These are phyloP conservation scores for Magnolia sinica DNA, from an alignment of 164 flowering plant genomes.

Conservation along the genomic window DNA sequence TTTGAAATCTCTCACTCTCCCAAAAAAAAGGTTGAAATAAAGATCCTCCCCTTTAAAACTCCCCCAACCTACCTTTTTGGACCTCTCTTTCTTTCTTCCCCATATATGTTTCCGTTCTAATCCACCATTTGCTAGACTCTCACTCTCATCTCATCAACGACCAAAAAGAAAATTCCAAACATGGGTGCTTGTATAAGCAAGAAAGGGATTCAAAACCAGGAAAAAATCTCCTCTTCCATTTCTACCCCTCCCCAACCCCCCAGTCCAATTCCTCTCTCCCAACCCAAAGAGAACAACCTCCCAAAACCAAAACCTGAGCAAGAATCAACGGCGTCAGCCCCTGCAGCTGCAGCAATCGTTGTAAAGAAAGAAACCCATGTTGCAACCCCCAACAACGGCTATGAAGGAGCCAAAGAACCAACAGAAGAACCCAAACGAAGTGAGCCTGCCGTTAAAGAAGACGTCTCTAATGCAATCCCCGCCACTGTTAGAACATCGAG, in stretches of 20 bases:
- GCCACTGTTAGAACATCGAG: conserved; percentile 63
- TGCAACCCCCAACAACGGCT: conserved; percentile 14
- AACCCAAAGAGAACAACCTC: conserved; percentile 4
- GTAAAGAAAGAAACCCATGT: background rate
- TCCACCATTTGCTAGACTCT: background rate
- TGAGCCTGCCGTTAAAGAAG: background rate
- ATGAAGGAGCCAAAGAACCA: conserved; percentile 32
- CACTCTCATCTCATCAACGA: background rate
- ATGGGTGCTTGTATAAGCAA: conserved; percentile 84
- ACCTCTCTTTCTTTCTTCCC: conserved; percentile 4
- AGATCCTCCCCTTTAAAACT: background rate
- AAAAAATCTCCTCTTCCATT: conserved; percentile 3
- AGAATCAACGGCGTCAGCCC: conserved; percentile 18
- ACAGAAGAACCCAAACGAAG: conserved; percentile 1
- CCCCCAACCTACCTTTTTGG: background rate
- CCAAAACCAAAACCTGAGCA: conserved; percentile 51
- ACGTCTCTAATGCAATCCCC: background rate
- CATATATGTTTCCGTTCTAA: background rate
- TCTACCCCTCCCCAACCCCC: conserved; percentile 7
- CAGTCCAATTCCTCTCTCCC: conserved; percentile 12
- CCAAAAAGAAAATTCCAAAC: background rate
- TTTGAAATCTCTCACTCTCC: background rate
- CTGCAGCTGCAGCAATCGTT: background rate
- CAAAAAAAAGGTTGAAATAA: background rate
- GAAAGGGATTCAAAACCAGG: conserved; percentile 27